Evolutionary conservation across 106 monocot species (phyloP).

Genomic region (Dactylorhiza incarnata): DNA sequence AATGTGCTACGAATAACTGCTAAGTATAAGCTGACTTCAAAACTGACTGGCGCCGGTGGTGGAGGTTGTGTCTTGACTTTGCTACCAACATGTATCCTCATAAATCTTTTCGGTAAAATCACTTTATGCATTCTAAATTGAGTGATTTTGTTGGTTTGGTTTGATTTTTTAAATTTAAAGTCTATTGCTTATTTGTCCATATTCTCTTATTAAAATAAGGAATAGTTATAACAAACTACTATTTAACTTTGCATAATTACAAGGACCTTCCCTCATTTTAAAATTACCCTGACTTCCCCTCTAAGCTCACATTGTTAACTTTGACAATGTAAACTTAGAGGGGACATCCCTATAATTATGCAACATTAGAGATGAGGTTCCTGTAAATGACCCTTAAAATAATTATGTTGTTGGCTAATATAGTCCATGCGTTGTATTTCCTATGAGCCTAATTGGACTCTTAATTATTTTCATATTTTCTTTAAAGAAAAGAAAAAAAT

Average conservation of each 20-base stretch:
- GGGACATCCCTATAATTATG: too few relatives aligned
- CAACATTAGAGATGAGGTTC: too few relatives aligned
- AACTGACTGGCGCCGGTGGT: conserved; percentile 94
- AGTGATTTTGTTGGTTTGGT: neutral
- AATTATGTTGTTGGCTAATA: neutral
- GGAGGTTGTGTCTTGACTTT: conserved; percentile 95
- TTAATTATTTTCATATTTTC: too few relatives aligned
- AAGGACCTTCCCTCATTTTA: too few relatives aligned
- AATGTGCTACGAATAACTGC: conserved; percentile 61
- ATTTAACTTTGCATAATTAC: too few relatives aligned
- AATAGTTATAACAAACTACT: too few relatives aligned
- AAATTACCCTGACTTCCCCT: too few relatives aligned
- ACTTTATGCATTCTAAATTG: neutral
- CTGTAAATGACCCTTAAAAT: too few relatives aligned
- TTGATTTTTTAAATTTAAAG: neutral
- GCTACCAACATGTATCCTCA: conserved; percentile 68
- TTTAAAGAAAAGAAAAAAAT: too few relatives aligned
- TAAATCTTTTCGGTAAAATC: neutral
- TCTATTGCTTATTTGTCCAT: neutral
- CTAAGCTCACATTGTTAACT: too few relatives aligned
- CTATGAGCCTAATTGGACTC: neutral
- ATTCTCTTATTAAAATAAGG: neutral
- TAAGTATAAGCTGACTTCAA: conserved; percentile 76
- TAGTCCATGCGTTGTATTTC: neutral
- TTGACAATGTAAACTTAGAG: too few relatives aligned